Evolutionary conservation across 371 early-diverging fungal species (phyloP).

Genomic region (Mycotypha africana): DNA sequence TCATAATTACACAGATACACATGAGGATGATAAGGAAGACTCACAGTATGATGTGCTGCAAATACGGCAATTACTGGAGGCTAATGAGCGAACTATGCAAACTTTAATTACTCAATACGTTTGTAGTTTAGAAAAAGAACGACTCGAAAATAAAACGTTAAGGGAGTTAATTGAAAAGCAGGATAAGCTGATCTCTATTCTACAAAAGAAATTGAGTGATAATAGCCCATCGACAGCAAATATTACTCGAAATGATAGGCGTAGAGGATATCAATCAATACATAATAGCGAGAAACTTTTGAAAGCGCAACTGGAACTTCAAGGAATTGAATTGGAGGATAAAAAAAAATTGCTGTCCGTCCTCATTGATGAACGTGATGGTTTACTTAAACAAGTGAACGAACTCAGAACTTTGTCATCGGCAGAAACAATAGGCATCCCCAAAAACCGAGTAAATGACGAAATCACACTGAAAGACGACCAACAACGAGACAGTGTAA

Average conservation of each 20-base stretch:
- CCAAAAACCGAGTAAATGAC: too few species aligned
- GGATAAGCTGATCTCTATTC: conserved; percentile 22
- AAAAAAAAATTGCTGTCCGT: conserved; percentile 22
- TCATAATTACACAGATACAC: too few species aligned
- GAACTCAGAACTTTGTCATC: too few species aligned
- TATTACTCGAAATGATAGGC: too few species aligned
- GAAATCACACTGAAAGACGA: too few species aligned
- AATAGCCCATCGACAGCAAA: too few species aligned
- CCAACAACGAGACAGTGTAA: too few species aligned
- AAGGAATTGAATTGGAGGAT: conserved; percentile 23
- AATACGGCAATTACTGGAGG: not conserved
- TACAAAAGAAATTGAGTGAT: conserved; percentile 16
- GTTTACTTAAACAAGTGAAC: too few species aligned
- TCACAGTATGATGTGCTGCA: too few species aligned
- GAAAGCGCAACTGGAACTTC: conserved; percentile 28
- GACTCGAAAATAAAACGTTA: conserved; percentile 14
- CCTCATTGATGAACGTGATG: conserved; percentile 24
- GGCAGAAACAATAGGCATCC: too few species aligned
- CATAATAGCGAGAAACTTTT: not conserved
- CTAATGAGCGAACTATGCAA: conserved; percentile 9
- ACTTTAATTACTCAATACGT: conserved; percentile 23
- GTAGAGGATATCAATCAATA: not conserved
- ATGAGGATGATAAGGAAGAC: too few species aligned
- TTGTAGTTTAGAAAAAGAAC: conserved; percentile 21
- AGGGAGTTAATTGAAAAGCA: conserved; percentile 23